Evolutionary conservation across 2,329 filamentous ascomycete species (phyloP).

Genomic region (Hypoxylon sp.): DNA sequence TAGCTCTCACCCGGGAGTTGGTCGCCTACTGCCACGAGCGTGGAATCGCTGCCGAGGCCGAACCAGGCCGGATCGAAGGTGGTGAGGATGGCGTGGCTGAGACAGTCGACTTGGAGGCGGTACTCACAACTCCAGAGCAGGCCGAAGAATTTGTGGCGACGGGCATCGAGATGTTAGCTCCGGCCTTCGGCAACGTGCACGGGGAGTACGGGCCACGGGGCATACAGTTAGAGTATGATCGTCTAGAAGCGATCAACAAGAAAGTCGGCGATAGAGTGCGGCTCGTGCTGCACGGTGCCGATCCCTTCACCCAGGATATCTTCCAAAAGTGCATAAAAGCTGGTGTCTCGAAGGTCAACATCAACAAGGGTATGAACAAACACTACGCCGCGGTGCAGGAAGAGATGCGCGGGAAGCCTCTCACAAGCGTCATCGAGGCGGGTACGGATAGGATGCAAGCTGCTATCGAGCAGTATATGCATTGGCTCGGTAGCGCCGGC

Average conservation of each 20-base stretch:
- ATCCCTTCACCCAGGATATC: slow-evolving; percentile 62
- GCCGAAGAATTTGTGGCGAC: slow-evolving; percentile 74
- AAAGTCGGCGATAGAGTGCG: slow-evolving; percentile 61
- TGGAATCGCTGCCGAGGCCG: slow-evolving; percentile 77
- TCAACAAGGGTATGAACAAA: slow-evolving; percentile 66
- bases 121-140: slow-evolving; percentile 73
- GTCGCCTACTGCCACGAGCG: slow-evolving; percentile 73
- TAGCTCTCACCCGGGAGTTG: slow-evolving; percentile 72
- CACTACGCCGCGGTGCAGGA: slow-evolving; percentile 60
- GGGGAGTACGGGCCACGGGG: slow-evolving; percentile 71
- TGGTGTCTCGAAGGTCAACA: slow-evolving; percentile 64
- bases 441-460: slow-evolving; percentile 62
- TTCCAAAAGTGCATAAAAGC: slow-evolving; percentile 60
- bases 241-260: slow-evolving; percentile 55
- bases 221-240: slow-evolving; percentile 55
- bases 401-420: slow-evolving; percentile 61
- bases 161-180: slow-evolving; percentile 76
- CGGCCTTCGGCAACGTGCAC: slow-evolving; percentile 78
- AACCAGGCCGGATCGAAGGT: slow-evolving; percentile 76
- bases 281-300: slow-evolving; percentile 63
- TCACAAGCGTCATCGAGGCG: slow-evolving; percentile 63
- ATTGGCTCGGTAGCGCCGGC: slow-evolving; percentile 60
- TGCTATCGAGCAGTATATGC: slow-evolving; percentile 63
- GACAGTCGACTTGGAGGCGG: slow-evolving; percentile 56
- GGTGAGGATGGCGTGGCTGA: slow-evolving; percentile 77